Base-by-base conservation (phyloP, 352 stramenopile species). In the Globisporangium cederbergense region DNA sequence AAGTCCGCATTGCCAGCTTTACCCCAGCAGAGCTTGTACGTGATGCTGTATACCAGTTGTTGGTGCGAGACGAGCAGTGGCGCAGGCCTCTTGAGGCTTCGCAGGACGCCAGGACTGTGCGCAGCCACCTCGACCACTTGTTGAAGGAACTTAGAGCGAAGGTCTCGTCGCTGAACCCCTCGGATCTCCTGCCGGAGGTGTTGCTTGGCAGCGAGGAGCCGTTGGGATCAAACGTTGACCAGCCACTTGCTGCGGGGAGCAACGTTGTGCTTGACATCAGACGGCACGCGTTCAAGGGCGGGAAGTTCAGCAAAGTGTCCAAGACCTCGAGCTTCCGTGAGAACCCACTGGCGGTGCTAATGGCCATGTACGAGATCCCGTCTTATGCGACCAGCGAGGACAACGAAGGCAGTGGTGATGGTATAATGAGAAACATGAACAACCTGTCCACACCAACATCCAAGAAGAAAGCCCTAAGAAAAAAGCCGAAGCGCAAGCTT, bases 291-390 rank as follows among this genome's bases (percentile, higher is more conserved):
- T 75, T 80, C 16, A 76, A 75, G 22, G 51, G 47, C 13, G 57
- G 63, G 36, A 76, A 76, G 20, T 60, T 71, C 43, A 53, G 78
- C 4, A 75, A 71, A 18, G 46, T 90, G 4, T 73, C 73, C 10
- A 74, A 73, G 61, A 61, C 64, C 14, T 66, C 67, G 9, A 62
- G 28, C 7, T 88, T 88, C 38, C 80, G 74, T 2, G 72, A 87
- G 9, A 91, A 81, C 22, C 77, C 77, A 0, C 42, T 88, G 9
- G 71, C 79, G 0, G 52, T 80, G 22, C 43, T 91, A 14, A 54
- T 83, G 50, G 72, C 43, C 16, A 36, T 53, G 2, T 70, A 85
- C 13, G 76, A 85, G 50, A 67, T 89, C 38, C 68, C 71, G 11
- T n/a, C 40, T 0, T 32, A 34, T 34, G 70, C 50, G 3, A 22